phyloP scores from a whole-genome alignment of 352 stramenopile genomes.

The Phytophthora megakarya region DNA sequence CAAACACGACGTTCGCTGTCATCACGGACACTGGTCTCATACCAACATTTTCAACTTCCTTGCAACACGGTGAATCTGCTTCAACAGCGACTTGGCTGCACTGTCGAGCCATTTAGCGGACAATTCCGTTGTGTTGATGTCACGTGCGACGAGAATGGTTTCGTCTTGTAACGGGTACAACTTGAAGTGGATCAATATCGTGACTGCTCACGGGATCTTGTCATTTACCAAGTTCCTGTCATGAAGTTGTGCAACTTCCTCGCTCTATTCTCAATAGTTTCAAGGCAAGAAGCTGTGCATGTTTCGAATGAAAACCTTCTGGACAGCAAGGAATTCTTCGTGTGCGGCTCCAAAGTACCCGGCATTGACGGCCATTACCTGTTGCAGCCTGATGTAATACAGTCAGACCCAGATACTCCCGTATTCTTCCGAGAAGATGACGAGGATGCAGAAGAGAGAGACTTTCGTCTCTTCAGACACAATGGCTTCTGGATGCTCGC shows the following conservation, averaged over 20 bases:
- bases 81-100: neutral
- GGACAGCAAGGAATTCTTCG: conserved; percentile 49
- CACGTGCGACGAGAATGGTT: conserved; percentile 8
- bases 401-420: conserved; percentile 43
- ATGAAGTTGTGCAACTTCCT: neutral
- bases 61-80: neutral
- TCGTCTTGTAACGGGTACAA: conserved; percentile 22
- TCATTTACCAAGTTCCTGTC: neutral
- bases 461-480: conserved; percentile 67
- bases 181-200: conserved; percentile 27
- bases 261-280: neutral
- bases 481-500: conserved; percentile 74
- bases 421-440: conserved; percentile 56
- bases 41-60: conserved; percentile 1
- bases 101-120: conserved; percentile 10
- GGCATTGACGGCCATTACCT: conserved; percentile 68
- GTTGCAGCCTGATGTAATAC: conserved; percentile 29
- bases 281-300: too few species aligned
- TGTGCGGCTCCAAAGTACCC: conserved; percentile 50
- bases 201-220: conserved; percentile 25
- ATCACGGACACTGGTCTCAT: neutral
- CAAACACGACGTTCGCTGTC: conserved; percentile 42
- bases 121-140: conserved; percentile 8
- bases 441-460: conserved; percentile 11
- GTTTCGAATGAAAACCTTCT: conserved; percentile 20